Percentiles rank a stretch among this genome's conserved stretches.
Conservation (phyloP, 768 basidiomycete species). For the Tylopilus sp. region DNA sequence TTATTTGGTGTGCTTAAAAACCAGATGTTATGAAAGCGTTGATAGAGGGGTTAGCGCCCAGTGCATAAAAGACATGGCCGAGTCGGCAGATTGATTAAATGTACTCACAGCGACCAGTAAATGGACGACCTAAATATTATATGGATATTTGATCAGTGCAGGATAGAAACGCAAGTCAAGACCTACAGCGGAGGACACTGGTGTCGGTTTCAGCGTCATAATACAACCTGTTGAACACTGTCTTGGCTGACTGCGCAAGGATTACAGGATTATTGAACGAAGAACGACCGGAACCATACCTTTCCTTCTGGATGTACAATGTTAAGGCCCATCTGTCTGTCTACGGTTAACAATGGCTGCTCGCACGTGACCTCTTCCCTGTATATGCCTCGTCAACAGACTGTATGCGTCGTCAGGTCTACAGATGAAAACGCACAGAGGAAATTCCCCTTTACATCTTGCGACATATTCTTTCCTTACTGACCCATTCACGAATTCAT, state of each 20-base stretch:
- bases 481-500: conserved; percentile 77
- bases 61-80: not conserved
- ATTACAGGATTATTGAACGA: not conserved
- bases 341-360: conserved; percentile 84
- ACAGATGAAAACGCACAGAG: conserved; percentile 55
- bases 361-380: conserved; percentile 85
- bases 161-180: not conserved
- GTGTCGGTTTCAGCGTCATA: conserved; percentile 81
- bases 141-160: not conserved
- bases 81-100: not conserved
- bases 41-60: not conserved
- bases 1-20: conserved; percentile 84
- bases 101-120: conserved; percentile 87
- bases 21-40: conserved; percentile 3
- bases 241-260: conserved; percentile 68
- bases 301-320: conserved; percentile 95
- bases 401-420: not conserved
- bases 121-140: conserved; percentile 66
- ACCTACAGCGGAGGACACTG: conserved; percentile 80
- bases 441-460: conserved; percentile 80
- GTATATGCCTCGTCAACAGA: not conserved
- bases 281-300: conserved; percentile 38
- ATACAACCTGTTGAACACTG: conserved; percentile 76
- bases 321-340: conserved; percentile 95
- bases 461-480: conserved; percentile 94